Conservation (phyloP, 768 basidiomycete species). For the Lentinus tigrinus region DNA sequence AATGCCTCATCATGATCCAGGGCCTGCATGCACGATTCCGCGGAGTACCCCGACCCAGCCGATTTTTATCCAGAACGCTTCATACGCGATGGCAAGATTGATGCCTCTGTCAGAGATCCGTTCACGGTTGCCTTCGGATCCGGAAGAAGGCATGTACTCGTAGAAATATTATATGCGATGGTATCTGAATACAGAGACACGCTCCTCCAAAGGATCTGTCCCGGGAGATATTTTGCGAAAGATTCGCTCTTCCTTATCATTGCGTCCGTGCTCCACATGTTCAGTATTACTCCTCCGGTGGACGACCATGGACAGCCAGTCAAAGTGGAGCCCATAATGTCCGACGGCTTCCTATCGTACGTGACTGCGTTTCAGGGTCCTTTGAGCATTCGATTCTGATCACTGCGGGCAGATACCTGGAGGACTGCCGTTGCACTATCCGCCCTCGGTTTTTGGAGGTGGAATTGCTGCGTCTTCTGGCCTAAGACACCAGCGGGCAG, state of each 20-base stretch:
- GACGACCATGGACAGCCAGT: constrained; percentile 2
- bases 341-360: not conserved
- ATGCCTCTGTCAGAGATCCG: too few species aligned
- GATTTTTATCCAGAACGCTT: constrained; percentile 23
- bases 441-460: too few species aligned
- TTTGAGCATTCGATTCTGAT: too few species aligned
- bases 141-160: not conserved
- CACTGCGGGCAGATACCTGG: too few species aligned
- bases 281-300: not conserved
- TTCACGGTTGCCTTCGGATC: too few species aligned
- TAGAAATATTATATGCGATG: not conserved
- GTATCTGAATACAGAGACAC: constrained; percentile 23
- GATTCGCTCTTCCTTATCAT: not conserved
- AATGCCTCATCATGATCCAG: constrained; percentile 5
- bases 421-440: too few species aligned
- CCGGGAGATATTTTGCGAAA: not conserved
- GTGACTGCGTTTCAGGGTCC: too few species aligned
- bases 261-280: not conserved
- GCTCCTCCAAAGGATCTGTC: not conserved
- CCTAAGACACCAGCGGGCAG: too few species aligned
- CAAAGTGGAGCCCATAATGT: not conserved
- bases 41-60: constrained; percentile 22
- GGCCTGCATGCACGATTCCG: constrained; percentile 22
- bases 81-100: not conserved
- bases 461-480: too few species aligned